phyloP scores from a whole-genome alignment of 2,329 filamentous ascomycete species.

The Clonostachys chloroleuca region DNA sequence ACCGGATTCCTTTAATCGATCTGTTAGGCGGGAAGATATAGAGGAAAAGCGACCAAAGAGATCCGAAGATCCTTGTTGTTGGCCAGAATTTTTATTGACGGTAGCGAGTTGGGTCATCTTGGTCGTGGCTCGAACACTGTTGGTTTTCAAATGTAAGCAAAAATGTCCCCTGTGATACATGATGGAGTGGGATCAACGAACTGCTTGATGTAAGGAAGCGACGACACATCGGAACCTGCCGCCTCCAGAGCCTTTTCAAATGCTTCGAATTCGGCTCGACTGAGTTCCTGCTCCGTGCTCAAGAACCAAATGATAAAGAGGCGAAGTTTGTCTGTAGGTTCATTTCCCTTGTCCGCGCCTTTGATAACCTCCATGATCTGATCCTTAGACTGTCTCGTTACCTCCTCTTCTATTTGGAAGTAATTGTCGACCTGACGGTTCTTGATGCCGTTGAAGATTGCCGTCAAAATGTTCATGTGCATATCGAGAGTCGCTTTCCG shows the following conservation, averaged over 20 bases:
- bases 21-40: slow-evolving; percentile 86
- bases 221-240: slow-evolving; percentile 71
- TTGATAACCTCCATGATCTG: slow-evolving; percentile 87
- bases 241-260: slow-evolving; percentile 81
- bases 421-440: slow-evolving; percentile 93
- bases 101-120: slow-evolving; percentile 98
- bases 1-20: slow-evolving; percentile 85
- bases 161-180: background rate
- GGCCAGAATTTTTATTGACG: slow-evolving; percentile 68
- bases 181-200: slow-evolving; percentile 32
- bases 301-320: slow-evolving; percentile 97
- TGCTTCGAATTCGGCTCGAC: slow-evolving; percentile 73
- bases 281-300: slow-evolving; percentile 86
- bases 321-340: slow-evolving; percentile 84
- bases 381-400: slow-evolving; percentile 84
- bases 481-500: slow-evolving; percentile 92
- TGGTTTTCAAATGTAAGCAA: background rate
- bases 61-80: slow-evolving; percentile 61
- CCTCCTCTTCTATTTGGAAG: slow-evolving; percentile 90
- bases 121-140: slow-evolving; percentile 82
- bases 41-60: slow-evolving; percentile 92
- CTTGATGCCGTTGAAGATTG: slow-evolving; percentile 74
- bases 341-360: slow-evolving; percentile 74
- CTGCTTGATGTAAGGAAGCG: slow-evolving; percentile 83
- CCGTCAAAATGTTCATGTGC: slow-evolving; percentile 97